A percentile compares a stretch with the other conserved stretches of the same genome.
phyloP scores from a whole-genome alignment of 2,329 filamentous ascomycete species.

The Daldinia sp. region DNA sequence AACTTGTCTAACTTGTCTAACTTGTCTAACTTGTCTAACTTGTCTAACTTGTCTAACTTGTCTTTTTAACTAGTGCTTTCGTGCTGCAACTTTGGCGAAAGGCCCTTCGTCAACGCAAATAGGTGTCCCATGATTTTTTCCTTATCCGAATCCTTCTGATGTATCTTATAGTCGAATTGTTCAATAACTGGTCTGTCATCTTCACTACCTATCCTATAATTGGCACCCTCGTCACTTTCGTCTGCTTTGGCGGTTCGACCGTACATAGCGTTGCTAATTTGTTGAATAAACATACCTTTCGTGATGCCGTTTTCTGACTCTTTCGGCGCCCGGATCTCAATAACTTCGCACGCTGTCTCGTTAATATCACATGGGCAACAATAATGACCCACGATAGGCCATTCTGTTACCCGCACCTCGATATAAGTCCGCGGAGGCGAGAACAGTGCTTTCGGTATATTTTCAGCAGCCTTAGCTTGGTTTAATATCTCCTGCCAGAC shows the following conservation, averaged over 20 bases:
- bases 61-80: background rate
- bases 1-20: too few species aligned
- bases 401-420: slow-evolving; percentile 13
- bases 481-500: background rate
- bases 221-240: background rate
- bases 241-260: background rate
- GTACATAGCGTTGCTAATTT: slow-evolving; percentile 26
- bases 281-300: slow-evolving; percentile 26
- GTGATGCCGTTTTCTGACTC: slow-evolving; percentile 19
- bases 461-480: slow-evolving; percentile 2
- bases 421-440: slow-evolving; percentile 20
- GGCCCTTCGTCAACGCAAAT: background rate
- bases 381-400: slow-evolving; percentile 4
- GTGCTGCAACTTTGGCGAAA: background rate
- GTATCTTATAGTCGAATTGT: background rate
- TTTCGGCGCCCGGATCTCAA: slow-evolving; percentile 18
- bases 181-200: slow-evolving; percentile 3
- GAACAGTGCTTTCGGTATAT: slow-evolving; percentile 19
- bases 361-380: slow-evolving; percentile 25
- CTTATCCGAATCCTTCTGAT: background rate
- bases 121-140: background rate
- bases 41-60: too few species aligned
- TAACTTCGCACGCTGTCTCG: slow-evolving; percentile 4
- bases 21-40: too few species aligned
- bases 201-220: background rate